These are phyloP conservation scores for Leptographium wingfieldii DNA, from an alignment of 2,329 filamentous ascomycete genomes.

Conservation along the genomic window DNA sequence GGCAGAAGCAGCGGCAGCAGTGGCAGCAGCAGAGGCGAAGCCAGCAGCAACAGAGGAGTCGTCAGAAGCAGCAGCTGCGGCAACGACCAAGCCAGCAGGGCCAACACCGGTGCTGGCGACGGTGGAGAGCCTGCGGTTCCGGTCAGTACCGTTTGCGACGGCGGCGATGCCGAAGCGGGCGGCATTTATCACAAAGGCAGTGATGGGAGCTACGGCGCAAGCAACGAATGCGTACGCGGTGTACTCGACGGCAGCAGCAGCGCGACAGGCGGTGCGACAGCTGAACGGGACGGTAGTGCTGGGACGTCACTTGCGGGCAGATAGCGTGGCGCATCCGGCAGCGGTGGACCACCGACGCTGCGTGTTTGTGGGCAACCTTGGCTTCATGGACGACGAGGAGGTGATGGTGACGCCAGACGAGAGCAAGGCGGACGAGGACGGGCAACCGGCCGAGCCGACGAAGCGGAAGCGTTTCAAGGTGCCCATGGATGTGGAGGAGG, in stretches of 20 bases:
- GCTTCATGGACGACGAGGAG: slow-evolving; percentile 87
- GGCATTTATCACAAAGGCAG: slow-evolving; percentile 79
- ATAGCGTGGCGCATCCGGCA: slow-evolving; percentile 79
- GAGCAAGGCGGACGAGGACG: slow-evolving; percentile 37
- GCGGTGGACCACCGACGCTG: slow-evolving; percentile 76
- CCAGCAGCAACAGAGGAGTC: too few relatives aligned
- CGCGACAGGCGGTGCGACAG: slow-evolving; percentile 59
- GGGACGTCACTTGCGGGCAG: slow-evolving; percentile 78
- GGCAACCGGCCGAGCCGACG: slow-evolving; percentile 8
- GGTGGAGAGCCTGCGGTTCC: slow-evolving; percentile 85
- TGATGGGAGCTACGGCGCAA: slow-evolving; percentile 84
- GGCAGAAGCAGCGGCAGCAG: slow-evolving; percentile 18
- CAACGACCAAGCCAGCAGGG: slow-evolving; percentile 26
- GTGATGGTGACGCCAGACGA: slow-evolving; percentile 15
- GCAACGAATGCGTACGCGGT: slow-evolving; percentile 93
- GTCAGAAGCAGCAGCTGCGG: too few relatives aligned
- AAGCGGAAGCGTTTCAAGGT: slow-evolving; percentile 49
- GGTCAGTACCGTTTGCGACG: slow-evolving; percentile 76
- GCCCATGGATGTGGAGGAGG: slow-evolving; percentile 83
- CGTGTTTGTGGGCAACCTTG: slow-evolving; percentile 91
- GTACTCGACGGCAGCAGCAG: slow-evolving; percentile 63
- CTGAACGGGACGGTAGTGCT: slow-evolving; percentile 80
- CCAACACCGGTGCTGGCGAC: slow-evolving; percentile 29
- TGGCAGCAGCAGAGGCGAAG: too few relatives aligned
- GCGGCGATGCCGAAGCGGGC: slow-evolving; percentile 77